Evolutionary conservation across 2,329 filamentous ascomycete genomes (phyloP), one percentile per base, ranked within the genome.

Genomic region (Fusarium sp.): DNA sequence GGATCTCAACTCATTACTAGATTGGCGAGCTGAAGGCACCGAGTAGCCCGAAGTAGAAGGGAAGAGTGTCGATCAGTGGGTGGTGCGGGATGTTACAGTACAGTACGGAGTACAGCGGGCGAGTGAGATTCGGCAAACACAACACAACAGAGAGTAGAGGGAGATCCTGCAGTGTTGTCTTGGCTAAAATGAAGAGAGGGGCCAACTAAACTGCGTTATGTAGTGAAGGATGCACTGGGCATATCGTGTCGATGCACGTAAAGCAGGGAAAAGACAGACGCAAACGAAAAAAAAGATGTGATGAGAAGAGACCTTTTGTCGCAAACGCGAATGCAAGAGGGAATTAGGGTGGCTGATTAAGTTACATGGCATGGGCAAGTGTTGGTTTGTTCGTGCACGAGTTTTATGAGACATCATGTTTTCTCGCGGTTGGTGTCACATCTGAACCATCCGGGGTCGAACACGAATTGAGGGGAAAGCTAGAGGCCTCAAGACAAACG

Each of bases 391-490:
- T 50, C 47, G 67, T 71, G 53, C 24, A 39, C 22, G 15, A 15
- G 18, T 55, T 67, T 72, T 72, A 42, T 72, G 70, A 72, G 70
- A 61, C 39, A 48, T 72, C 65, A 72, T 69, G 38, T 72, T 72
- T 65, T 54, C 54, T 48, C 59, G 33, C 8, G 45, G 55, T 33
- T 61, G 60, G 45, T 62, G 51, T 62, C 44, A 62, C 70, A 59
- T 35, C 54, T 53, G 20, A 48, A 33, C 42, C 47, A 51, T 60
- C 39, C n/a, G 65, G 58, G 54, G 47, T 22, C 22, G 33, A 31
- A 67, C 50, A 39, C 45, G 65, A 57, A 70, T 56, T 60, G 68
- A 59, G 66, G 61, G 61, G 58, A 36, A 50, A 18, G 47, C 30
- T 5, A 48, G 36, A 31, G 70, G 70, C 61, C 61, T 67, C 70